Conservation (phyloP, 2,329 filamentous ascomycete genomes). For the Botrytis tulipae region DNA sequence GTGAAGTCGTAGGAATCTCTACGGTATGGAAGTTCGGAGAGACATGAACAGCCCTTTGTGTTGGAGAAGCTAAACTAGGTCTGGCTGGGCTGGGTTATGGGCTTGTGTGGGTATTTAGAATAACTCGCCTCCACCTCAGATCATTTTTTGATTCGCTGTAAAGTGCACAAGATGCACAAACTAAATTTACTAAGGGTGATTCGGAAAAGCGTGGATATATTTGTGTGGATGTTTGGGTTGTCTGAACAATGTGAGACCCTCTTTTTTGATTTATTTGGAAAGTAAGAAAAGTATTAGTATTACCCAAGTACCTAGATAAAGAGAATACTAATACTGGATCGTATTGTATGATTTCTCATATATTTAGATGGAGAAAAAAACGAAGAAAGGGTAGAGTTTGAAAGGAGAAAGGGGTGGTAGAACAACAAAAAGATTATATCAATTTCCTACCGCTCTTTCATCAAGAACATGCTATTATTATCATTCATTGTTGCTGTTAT, state of each 20-base stretch:
- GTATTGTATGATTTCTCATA: constrained; percentile 5
- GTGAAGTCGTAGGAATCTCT: not conserved
- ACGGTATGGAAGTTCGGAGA: constrained; percentile 13
- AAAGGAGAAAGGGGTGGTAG: not conserved
- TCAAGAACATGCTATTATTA: not conserved
- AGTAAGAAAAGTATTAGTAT: constrained; percentile 1
- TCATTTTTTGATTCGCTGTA: constrained; percentile 14
- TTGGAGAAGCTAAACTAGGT: constrained; percentile 15
- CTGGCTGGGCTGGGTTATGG: constrained; percentile 9
- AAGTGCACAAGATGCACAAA: constrained; percentile 14
- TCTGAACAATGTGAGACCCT: constrained; percentile 16
- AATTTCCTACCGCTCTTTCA: not conserved
- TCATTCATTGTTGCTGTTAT: not conserved
- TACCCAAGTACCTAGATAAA: not conserved
- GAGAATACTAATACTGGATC: not conserved
- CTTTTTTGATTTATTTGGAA: constrained; percentile 10
- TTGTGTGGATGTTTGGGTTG: constrained; percentile 13
- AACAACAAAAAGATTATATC: not conserved
- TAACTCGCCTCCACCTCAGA: constrained; percentile 10
- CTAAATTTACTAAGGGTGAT: constrained; percentile 7
- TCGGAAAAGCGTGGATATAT: not conserved
- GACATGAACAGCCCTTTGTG: constrained; percentile 16
- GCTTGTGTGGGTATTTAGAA: constrained; percentile 10
- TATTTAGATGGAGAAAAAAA: not conserved
- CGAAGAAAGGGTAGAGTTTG: not conserved